These are phyloP conservation scores for Collybiopsis confluens DNA, from an alignment of 768 basidiomycete species.

Conservation along the genomic window DNA sequence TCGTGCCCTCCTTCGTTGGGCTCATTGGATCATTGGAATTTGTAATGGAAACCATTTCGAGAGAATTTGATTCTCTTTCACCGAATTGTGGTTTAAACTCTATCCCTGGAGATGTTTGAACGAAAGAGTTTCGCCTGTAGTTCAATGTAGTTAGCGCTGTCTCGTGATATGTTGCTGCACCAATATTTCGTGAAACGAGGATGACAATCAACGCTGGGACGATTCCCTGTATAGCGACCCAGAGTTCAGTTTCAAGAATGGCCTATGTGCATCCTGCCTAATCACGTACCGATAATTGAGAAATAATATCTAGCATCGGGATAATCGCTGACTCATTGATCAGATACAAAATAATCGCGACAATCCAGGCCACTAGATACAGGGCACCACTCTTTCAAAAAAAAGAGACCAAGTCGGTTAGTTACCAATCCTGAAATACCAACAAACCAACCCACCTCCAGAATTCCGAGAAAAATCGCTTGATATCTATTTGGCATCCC, in stretches of 20 bases:
- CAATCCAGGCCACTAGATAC: background rate
- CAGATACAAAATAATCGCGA: background rate
- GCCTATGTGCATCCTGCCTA: no score
- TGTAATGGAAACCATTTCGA: background rate
- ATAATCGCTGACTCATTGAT: conserved; percentile 3
- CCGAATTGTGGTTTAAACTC: background rate
- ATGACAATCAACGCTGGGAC: conserved; percentile 7
- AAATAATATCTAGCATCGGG: conserved; percentile 6
- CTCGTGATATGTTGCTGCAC: conserved; percentile 4
- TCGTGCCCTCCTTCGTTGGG: background rate
- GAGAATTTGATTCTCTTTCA: background rate
- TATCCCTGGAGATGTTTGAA: background rate
- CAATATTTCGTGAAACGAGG: conserved; percentile 4
- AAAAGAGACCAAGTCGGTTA: no score
- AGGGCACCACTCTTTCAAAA: no score
- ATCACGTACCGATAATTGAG: background rate
- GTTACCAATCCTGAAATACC: background rate
- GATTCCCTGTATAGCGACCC: background rate
- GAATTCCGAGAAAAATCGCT: background rate
- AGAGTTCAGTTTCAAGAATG: background rate
- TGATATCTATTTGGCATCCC: conserved; percentile 5
- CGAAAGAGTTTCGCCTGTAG: background rate
- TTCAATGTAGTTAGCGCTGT: conserved; percentile 3
- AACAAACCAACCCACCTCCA: background rate
- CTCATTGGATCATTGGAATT: background rate